phyloP scores from a whole-genome alignment of 306 rosid genomes.

The Citrullus mucosospermus region DNA sequence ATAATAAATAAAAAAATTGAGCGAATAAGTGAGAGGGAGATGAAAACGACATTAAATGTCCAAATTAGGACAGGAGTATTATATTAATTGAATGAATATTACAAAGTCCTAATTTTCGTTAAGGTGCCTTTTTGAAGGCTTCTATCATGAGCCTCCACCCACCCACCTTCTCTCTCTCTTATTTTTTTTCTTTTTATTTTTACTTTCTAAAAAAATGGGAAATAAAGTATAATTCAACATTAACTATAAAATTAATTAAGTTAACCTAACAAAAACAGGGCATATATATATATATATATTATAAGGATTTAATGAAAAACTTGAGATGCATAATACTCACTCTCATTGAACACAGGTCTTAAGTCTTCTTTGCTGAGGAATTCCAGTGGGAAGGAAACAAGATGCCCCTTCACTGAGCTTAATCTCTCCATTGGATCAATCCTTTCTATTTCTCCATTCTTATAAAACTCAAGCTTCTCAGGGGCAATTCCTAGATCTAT shows the following conservation, averaged over 20 bases:
- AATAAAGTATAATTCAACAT: not conserved
- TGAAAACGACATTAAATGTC: not conserved
- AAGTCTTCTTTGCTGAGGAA: slow-evolving; percentile 84
- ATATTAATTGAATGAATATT: slow-evolving; percentile 1
- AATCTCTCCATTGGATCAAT: slow-evolving; percentile 61
- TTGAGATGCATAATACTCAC: slow-evolving; percentile 85
- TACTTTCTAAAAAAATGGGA: not conserved
- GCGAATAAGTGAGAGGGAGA: not conserved
- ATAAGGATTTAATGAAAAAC: slow-evolving; percentile 45
- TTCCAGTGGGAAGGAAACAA: slow-evolving; percentile 83
- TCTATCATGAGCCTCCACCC: not conserved
- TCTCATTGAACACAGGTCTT: slow-evolving; percentile 87
- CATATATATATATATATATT: no score
- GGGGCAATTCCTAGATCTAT: slow-evolving; percentile 92
- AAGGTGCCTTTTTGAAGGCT: not conserved
- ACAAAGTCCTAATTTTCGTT: not conserved
- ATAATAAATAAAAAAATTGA: no score
- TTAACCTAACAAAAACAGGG: not conserved
- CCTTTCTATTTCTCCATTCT: slow-evolving; percentile 38
- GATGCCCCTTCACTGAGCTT: slow-evolving; percentile 64
- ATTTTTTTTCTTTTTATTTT: not conserved
- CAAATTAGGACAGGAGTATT: not conserved
- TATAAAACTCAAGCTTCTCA: slow-evolving; percentile 35
- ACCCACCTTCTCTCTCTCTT: not conserved
- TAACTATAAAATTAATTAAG: slow-evolving; percentile 10